Conservation (phyloP, 2,329 filamentous ascomycete species). For the Alternaria sp. region DNA sequence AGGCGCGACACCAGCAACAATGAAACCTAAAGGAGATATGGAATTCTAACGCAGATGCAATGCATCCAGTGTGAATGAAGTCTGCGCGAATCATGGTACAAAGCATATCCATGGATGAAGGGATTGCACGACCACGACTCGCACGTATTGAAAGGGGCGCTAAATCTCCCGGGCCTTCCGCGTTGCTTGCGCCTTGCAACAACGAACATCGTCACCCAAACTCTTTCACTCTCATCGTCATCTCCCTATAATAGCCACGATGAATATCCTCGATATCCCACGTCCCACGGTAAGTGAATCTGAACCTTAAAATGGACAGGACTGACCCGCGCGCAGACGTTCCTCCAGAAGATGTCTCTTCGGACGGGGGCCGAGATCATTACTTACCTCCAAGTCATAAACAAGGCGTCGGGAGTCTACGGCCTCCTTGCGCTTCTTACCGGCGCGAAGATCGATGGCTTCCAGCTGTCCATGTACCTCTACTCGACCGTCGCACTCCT, state of each 20-base stretch:
- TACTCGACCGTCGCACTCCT: conserved; percentile 78
- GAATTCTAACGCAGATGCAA: background rate
- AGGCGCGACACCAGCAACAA: background rate
- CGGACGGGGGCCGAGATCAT: conserved; percentile 87
- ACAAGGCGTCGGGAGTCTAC: conserved; percentile 91
- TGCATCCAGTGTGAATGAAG: background rate
- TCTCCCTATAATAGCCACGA: conserved; percentile 14
- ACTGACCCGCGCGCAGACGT: conserved; percentile 64
- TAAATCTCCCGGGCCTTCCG: conserved; percentile 28
- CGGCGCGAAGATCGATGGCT: conserved; percentile 78
- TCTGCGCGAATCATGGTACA: background rate
- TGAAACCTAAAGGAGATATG: background rate
- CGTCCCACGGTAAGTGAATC: conserved; percentile 43
- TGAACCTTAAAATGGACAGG: background rate
- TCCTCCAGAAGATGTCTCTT: conserved; percentile 84
- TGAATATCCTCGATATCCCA: conserved; percentile 47
- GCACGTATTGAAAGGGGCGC: conserved; percentile 16
- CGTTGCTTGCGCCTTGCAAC: background rate
- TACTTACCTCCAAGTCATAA: conserved; percentile 81
- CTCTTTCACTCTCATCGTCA: conserved; percentile 8
- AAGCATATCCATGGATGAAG: background rate
- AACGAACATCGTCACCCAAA: conserved; percentile 8
- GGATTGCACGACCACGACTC: conserved; percentile 3
- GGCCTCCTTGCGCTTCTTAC: conserved; percentile 88
- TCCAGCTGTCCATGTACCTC: conserved; percentile 90